These are phyloP conservation scores for Fragaria vesca DNA, from an alignment of 306 rosid genomes.

Conservation along the genomic window DNA sequence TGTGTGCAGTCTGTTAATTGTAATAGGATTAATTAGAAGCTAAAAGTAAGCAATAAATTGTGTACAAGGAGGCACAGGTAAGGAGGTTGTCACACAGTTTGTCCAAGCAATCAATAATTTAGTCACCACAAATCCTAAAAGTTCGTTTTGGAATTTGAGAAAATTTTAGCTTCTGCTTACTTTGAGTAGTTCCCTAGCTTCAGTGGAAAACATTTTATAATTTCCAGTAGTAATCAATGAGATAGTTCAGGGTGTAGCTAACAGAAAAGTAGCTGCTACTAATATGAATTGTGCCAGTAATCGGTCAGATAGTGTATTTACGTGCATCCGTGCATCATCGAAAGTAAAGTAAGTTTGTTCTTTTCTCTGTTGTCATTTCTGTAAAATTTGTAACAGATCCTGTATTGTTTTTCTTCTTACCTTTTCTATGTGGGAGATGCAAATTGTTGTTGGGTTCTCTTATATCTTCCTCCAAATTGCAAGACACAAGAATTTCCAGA, in stretches of 20 bases:
- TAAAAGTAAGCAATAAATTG: background rate
- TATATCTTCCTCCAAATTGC: too few relatives aligned
- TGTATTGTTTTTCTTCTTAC: background rate
- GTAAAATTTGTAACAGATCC: slow-evolving; percentile 9
- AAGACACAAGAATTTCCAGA: too few relatives aligned
- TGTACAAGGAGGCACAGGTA: background rate
- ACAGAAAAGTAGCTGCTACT: slow-evolving; percentile 94
- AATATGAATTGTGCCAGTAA: too few relatives aligned
- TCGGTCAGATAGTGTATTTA: slow-evolving; percentile 98
- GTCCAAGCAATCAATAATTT: background rate
- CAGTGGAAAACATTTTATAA: background rate
- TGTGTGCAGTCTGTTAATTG: background rate
- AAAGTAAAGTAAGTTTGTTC: slow-evolving; percentile 66
- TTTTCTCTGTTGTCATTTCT: background rate
- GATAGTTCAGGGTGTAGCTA: slow-evolving; percentile 72
- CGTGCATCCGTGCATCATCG: slow-evolving; percentile 91
- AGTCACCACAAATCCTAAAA: background rate
- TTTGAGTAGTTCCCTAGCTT: background rate
- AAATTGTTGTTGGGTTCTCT: too few relatives aligned
- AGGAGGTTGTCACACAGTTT: background rate
- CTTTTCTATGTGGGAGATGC: slow-evolving; percentile 19
- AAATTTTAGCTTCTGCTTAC: background rate
- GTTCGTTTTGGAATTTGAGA: background rate
- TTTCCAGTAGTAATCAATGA: background rate
- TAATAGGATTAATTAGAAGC: background rate